Conservation (phyloP, 257 asterid genomes). For the Capsicum chinense region DNA sequence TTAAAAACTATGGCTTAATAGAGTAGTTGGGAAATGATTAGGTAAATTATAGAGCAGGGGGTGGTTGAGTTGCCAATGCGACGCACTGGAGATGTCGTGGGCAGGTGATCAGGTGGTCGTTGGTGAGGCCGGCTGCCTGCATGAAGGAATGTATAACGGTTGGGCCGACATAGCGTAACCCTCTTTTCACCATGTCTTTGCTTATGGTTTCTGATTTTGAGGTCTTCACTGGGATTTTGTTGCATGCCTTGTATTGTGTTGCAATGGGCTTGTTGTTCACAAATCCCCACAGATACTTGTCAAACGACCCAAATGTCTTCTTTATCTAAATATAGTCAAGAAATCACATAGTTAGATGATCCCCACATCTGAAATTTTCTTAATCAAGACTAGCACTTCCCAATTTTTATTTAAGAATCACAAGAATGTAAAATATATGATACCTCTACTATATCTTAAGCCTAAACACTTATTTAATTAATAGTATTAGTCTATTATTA, state of each 20-base stretch:
- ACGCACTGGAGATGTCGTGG: slow-evolving; percentile 56
- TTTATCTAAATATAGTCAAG: slow-evolving; percentile 45
- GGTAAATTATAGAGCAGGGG: slow-evolving; percentile 27
- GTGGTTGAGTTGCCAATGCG: slow-evolving; percentile 35
- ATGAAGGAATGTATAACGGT: slow-evolving; percentile 81
- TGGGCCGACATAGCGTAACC: slow-evolving; percentile 79
- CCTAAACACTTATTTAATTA: background rate
- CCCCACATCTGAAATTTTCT: background rate
- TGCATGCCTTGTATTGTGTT: slow-evolving; percentile 62
- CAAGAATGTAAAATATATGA: background rate
- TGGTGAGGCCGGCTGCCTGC: slow-evolving; percentile 91
- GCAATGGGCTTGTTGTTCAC: slow-evolving; percentile 65
- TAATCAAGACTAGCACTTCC: background rate
- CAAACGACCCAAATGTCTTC: slow-evolving; percentile 59
- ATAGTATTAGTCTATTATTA: no score
- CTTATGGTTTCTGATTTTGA: slow-evolving; percentile 85
- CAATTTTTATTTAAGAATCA: slow-evolving; percentile 6
- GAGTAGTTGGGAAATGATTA: background rate
- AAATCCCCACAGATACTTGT: slow-evolving; percentile 76
- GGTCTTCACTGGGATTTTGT: slow-evolving; percentile 83
- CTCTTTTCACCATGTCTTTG: slow-evolving; percentile 84
- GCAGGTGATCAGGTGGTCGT: slow-evolving; percentile 77
- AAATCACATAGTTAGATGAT: background rate
- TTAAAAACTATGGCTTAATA: background rate
- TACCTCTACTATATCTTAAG: background rate